Base-by-base conservation (phyloP, 495 filamentous ascomycete genomes). In the Cenococcum geophilum region DNA sequence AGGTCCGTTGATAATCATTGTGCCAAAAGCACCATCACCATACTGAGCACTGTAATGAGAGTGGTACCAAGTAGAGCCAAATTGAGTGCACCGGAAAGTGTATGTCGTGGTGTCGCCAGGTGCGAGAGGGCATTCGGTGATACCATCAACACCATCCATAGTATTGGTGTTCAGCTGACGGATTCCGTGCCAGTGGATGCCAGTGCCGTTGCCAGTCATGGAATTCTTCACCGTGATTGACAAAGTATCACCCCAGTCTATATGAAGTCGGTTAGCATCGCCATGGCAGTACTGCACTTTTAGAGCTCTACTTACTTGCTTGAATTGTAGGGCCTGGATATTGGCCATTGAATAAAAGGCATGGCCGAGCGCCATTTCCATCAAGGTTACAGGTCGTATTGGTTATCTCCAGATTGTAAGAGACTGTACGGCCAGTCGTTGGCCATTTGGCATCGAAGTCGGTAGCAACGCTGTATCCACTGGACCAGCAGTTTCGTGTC, bases 51-150 rank as follows among this genome's bases (percentile, higher is more conserved):
- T 63, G 48, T 58, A 69, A 43, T 75, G 72, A 9, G 67, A 71
- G 66, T 75, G 73, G 55, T 74, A 75, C 73, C 73, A 75, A 4
- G 66, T 62, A 22, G 69, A 70, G 22, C 73, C 73, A 60, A 68
- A 72, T 54, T 75, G 73, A 12, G 71, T 73, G 5, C 64, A 65
- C 50, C 69, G 58, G 59, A 69, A 75, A 8, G 63, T 70, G 53
- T 75, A 75, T 0, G 63, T 69, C 58, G 68, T 72, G 5, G 68
- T 67, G 42, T 74, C 66, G 35, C 65, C 71, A 5, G 72, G 71
- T 6, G 72, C 68, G 21, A 75, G n/a, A 8, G 73, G 73, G 48
- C 73, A 75, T 57, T 74, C 69, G 11, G 73, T 75, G 21, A 75
- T 64, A 14, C 73, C 73, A 34, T 70, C 68, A 1, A 71, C 70